phyloP scores from a whole-genome alignment of 345 rosid species.

The Heritiera littoralis region DNA sequence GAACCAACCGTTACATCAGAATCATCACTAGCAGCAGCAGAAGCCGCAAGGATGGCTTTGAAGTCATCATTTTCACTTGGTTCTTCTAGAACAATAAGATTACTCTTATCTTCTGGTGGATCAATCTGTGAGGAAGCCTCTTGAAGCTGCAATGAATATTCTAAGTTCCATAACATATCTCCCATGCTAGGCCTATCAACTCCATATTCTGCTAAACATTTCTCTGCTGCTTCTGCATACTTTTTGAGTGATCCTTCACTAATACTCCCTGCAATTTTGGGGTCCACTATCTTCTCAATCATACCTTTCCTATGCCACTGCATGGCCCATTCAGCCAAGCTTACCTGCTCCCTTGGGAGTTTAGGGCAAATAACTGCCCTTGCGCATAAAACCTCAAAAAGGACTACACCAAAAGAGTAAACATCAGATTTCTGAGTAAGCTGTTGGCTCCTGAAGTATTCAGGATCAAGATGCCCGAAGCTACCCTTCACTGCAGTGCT shows the following conservation, averaged over 20 bases:
- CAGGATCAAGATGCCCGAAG: slow-evolving; percentile 85
- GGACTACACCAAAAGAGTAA: slow-evolving; percentile 87
- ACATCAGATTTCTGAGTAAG: slow-evolving; percentile 86
- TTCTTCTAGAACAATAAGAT: slow-evolving; percentile 25
- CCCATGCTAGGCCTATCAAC: slow-evolving; percentile 88
- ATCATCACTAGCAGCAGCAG: neutral
- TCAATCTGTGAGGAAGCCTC: slow-evolving; percentile 52
- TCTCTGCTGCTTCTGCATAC: slow-evolving; percentile 76
- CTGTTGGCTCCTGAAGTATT: slow-evolving; percentile 81
- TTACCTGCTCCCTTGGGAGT: slow-evolving; percentile 69
- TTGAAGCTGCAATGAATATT: slow-evolving; percentile 79
- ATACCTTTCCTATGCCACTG: slow-evolving; percentile 57
- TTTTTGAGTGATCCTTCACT: slow-evolving; percentile 57
- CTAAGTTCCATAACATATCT: slow-evolving; percentile 83
- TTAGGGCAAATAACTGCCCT: slow-evolving; percentile 67
- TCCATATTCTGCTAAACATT: slow-evolving; percentile 80
- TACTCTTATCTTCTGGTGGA: slow-evolving; percentile 43
- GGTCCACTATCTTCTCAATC: slow-evolving; percentile 65
- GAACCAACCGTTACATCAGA: slow-evolving; percentile 29
- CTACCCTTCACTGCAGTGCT: slow-evolving; percentile 94
- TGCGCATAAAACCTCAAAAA: slow-evolving; percentile 77
- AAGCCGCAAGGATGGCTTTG: neutral
- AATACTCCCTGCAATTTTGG: slow-evolving; percentile 47
- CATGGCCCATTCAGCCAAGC: slow-evolving; percentile 85
- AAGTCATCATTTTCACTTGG: neutral